A percentile compares a stretch with the other conserved stretches of the same genome.
phyloP scores from a whole-genome alignment of 192 early-diverging fungal species.

The Mortierella antarctica region DNA sequence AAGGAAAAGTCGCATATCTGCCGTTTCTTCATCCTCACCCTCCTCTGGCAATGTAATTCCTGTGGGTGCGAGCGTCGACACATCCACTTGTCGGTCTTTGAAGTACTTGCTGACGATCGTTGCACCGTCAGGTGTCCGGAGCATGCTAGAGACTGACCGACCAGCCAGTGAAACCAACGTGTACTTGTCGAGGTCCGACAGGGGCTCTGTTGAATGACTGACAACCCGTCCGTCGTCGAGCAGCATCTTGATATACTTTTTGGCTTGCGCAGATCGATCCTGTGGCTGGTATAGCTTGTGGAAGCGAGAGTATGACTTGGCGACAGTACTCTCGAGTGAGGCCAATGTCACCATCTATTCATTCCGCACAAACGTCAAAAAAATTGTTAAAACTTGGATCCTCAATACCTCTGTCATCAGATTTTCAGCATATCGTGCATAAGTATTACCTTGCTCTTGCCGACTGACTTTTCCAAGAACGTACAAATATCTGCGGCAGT shows the following conservation, averaged over 20 bases:
- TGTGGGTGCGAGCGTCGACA: neutral
- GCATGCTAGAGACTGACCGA: neutral
- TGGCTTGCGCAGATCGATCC: conserved; percentile 4
- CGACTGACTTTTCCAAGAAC: neutral
- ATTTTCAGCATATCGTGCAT: neutral
- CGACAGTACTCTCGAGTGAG: neutral
- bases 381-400: neutral
- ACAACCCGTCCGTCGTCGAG: conserved; percentile 1
- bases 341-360: conserved; percentile 6
- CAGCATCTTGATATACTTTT: conserved; percentile 1
- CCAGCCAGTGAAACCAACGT: conserved; percentile 1
- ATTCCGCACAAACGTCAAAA: neutral
- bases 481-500: conserved; percentile 15
- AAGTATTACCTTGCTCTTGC: conserved; percentile 14
- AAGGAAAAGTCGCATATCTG: conserved; percentile 29
- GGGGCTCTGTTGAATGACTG: neutral
- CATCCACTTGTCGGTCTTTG: neutral
- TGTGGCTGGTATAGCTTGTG: conserved; percentile 29
- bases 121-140: conserved; percentile 12
- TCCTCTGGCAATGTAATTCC: neutral
- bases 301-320: conserved; percentile 20
- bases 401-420: neutral
- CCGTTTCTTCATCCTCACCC: conserved; percentile 4
- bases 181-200: neutral
- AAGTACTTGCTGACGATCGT: conserved; percentile 15